Base-by-base conservation (phyloP, 176 grass and related monocot species). In the Canna indica region DNA sequence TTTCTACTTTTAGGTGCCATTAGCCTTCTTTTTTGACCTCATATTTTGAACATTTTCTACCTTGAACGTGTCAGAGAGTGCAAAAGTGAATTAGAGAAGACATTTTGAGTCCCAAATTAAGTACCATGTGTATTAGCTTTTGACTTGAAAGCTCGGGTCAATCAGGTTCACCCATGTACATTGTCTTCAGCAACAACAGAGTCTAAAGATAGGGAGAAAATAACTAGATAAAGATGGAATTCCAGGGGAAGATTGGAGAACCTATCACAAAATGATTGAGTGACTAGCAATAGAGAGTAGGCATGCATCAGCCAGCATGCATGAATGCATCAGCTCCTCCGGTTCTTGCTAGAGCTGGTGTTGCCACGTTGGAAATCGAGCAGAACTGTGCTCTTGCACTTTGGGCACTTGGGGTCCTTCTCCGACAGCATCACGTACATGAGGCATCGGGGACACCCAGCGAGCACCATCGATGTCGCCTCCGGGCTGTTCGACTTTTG, bases 381-480 rank as follows among this genome's bases (percentile, higher is more conserved):
- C 31, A 89, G 80, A 4, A 85, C 79, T 62, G 87, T 77, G 83
- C 83, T 90, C 77, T 90, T 85, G 83, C 87, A 90, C 17, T 80
- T 70, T 5, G 87, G 87, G 73, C 87, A 90, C 59, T 76, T 80
- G 77, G 83, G 29, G 73, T 85, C 42, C 77, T 72, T 61, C 77
- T 79, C 83, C 69, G 83, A 85, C 44, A 85, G 77, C 87, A 90
- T 90, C 69, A 90, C 83, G 80, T 90, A 90, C 83, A 90, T 90
- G 73, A 90, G 87, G 86, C 86, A 88, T 72, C 42, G 82, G 36
- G 86, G 82, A 69, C 86, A 88, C 36, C 86, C 86, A 41, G 75
- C 86, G 69, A 88, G 82, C 82, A 88, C 76, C 86, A 88, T 85
- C 45, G 78, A 80, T 53, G 78, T 88, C 50, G 72, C 52, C 71